Percentiles rank a stretch among this genome's conserved stretches.
phyloP scores from a whole-genome alignment of 805 yeast species.

The Candida methanosorbosa region DNA sequence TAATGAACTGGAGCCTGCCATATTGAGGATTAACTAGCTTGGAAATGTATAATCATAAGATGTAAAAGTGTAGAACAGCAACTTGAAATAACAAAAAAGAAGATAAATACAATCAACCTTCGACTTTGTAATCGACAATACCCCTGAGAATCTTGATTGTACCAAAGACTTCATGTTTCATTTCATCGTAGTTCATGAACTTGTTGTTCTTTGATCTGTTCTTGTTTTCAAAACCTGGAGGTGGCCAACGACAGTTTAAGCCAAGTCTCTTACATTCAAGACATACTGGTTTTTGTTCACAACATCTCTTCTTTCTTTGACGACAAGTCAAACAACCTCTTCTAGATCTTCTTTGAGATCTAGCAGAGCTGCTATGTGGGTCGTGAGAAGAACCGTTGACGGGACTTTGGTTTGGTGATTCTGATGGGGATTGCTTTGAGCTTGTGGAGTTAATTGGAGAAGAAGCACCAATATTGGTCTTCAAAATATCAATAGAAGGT shows the following conservation, averaged over 20 bases:
- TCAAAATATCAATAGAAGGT: too few species aligned
- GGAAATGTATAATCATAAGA: too few species aligned
- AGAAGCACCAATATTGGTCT: too few species aligned
- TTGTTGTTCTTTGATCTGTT: slow-evolving; percentile 41
- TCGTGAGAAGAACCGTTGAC: too few species aligned
- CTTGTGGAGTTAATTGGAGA: too few species aligned
- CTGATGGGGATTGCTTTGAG: neutral
- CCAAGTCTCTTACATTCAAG: slow-evolving; percentile 58
- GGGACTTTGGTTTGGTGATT: too few species aligned
- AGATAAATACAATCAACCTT: slow-evolving; percentile 6
- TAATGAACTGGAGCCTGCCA: too few species aligned
- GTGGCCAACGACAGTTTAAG: slow-evolving; percentile 65
- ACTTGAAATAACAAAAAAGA: neutral
- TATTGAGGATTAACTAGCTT: too few species aligned
- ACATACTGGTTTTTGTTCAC: slow-evolving; percentile 62
- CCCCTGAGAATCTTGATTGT: slow-evolving; percentile 56
- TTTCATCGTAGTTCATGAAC: slow-evolving; percentile 37
- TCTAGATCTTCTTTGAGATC: too few species aligned
- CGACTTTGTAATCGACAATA: slow-evolving; percentile 40
- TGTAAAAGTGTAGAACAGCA: too few species aligned
- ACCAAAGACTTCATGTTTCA: slow-evolving; percentile 47
- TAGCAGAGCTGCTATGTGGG: too few species aligned
- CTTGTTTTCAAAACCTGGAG: slow-evolving; percentile 58
- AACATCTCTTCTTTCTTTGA: slow-evolving; percentile 68
- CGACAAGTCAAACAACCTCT: slow-evolving; percentile 77